Conservation (phyloP, 768 basidiomycete genomes). For the Fomitopsis pulvina region DNA sequence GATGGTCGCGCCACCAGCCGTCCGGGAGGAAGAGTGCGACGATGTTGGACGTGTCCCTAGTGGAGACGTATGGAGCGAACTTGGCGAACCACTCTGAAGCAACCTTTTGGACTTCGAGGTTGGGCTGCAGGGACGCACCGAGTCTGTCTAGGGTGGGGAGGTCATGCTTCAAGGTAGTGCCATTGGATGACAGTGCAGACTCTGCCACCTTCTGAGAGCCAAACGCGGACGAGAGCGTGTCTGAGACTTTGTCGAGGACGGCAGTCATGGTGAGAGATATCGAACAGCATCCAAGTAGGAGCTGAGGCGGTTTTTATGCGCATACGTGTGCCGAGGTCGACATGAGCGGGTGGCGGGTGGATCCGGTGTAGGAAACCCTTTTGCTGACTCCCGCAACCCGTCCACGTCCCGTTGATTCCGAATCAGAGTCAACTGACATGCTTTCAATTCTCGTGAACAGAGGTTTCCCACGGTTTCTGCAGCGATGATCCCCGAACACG, state of each 20-base stretch:
- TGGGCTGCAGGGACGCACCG: slow-evolving; percentile 12
- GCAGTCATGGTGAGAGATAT: background rate
- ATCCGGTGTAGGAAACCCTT: too few relatives aligned
- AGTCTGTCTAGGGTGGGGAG: slow-evolving; percentile 25
- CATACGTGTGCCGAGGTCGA: too few relatives aligned
- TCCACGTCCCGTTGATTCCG: background rate
- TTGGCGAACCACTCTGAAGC: slow-evolving; percentile 36
- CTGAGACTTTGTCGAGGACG: background rate
- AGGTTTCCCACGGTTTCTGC: background rate
- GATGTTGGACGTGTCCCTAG: slow-evolving; percentile 30
- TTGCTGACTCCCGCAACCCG: background rate
- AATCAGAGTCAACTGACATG: background rate
- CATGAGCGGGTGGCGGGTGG: too few relatives aligned
- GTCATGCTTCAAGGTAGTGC: slow-evolving; percentile 2
- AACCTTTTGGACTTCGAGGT: slow-evolving; percentile 30
- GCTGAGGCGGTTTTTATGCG: too few relatives aligned
- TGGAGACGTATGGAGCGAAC: slow-evolving; percentile 28
- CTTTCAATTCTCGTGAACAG: background rate
- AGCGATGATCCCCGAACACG: background rate
- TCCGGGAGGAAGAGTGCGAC: slow-evolving; percentile 27
- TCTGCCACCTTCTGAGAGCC: background rate
- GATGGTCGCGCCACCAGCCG: slow-evolving; percentile 26
- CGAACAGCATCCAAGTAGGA: too few relatives aligned
- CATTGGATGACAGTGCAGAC: too few relatives aligned
- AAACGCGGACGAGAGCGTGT: background rate